A percentile compares a stretch with the other conserved stretches of the same genome.
These are phyloP conservation scores for Ustilago sp. DNA, from an alignment of 1,284 basidiomycete species.

Conservation along the genomic window DNA sequence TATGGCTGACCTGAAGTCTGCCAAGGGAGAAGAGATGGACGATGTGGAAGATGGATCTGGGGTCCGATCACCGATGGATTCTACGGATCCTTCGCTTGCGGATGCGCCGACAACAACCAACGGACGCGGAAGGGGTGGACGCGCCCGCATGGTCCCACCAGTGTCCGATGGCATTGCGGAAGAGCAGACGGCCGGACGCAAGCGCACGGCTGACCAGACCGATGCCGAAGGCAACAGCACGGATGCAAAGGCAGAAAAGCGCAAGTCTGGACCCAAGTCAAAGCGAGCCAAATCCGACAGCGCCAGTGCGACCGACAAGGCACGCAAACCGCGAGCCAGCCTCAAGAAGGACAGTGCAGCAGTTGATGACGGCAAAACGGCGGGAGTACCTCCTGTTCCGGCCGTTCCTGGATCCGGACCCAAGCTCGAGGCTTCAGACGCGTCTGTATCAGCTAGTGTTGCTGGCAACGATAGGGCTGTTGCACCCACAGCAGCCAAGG, in stretches of 20 bases:
- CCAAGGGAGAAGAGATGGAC: slow-evolving; percentile 66
- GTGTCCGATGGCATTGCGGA: slow-evolving; percentile 14
- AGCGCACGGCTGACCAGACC: slow-evolving; percentile 35
- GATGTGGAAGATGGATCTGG: slow-evolving; percentile 55
- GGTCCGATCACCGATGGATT: slow-evolving; percentile 37
- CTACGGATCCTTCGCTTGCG: slow-evolving; percentile 19
- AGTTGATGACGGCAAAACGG: slow-evolving; percentile 15
- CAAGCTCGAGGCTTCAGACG: slow-evolving; percentile 12
- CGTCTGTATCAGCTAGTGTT: not conserved
- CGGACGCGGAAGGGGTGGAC: slow-evolving; percentile 27
- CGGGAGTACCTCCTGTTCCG: slow-evolving; percentile 3
- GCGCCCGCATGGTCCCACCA: slow-evolving; percentile 15
- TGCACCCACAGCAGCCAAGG: slow-evolving; percentile 13
- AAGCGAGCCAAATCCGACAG: slow-evolving; percentile 52
- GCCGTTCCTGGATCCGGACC: not conserved
- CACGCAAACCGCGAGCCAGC: slow-evolving; percentile 25
- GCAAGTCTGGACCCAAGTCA: slow-evolving; percentile 30
- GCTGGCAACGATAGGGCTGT: not conserved
- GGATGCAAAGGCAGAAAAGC: slow-evolving; percentile 29
- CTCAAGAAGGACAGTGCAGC: slow-evolving; percentile 27
- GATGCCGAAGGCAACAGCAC: slow-evolving; percentile 4
- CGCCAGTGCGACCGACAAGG: slow-evolving; percentile 30
- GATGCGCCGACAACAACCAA: slow-evolving; percentile 15
- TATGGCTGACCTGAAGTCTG: slow-evolving; percentile 66
- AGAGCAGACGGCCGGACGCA: slow-evolving; percentile 20